Evolutionary conservation across 306 rosid species (phyloP), one percentile per base, ranked within the genome.

Genomic region (Ormosia emarginata): DNA sequence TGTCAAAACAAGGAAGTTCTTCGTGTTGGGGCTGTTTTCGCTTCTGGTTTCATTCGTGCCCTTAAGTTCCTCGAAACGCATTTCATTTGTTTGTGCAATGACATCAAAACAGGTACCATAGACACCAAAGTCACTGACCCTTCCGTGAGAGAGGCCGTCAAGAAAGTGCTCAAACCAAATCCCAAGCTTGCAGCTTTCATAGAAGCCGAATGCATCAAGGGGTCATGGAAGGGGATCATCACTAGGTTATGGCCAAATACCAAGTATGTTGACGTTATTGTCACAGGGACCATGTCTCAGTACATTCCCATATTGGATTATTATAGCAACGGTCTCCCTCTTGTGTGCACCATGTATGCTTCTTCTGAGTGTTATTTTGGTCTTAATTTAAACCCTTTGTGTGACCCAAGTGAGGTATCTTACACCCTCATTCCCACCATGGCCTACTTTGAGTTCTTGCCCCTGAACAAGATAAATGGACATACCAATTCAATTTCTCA

Each of bases 341-440:
- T 91, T 57, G 93, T 89, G 9, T 91, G 89, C 57, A 87, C 91
- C 44, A 87, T 84, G 90, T 89, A 91, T 79, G 95, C 90, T 78
- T 89, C 93, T n/a, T 86, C 91, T 9, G 95, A 91, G 88, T 91
- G 93, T 67, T 86, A 87, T 24, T 91, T 89, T 81, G 90, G 95
- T 14, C 84, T 87, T 7, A 91, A 91, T 70, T 78, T 91, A 12
- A 89, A 87, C 69, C 95, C 95, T 41, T 82, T 91, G n/a, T 78
- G 89, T 76, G 78, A 91, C 0, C 95, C 95, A 17, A 81, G 58
- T 49, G 83, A 87, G 30, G 91, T 91, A 7, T 84, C 90, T 46
- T 91, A 89, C 52, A 89, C 95, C 24, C 85, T 91, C 57, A 63
- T 91, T 56, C 95, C 95, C 41, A 78, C 90, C 74, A 87, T 91